phyloP scores from a whole-genome alignment of 139 green algal species.

The Haematococcus lacustris region DNA sequence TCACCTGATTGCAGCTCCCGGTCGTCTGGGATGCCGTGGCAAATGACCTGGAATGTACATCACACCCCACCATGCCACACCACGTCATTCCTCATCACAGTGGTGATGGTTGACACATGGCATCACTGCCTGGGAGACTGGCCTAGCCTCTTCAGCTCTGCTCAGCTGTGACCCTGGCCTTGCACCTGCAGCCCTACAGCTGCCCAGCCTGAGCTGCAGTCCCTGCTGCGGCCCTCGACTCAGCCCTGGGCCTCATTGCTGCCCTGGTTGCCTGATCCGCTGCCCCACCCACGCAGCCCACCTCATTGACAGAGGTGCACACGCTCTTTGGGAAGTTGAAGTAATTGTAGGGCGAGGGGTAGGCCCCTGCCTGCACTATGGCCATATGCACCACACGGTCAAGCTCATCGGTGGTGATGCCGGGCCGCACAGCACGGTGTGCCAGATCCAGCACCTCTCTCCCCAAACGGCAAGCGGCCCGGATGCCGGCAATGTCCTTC shows the following conservation, averaged over 20 bases:
- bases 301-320: slow-evolving; percentile 96
- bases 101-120: no score
- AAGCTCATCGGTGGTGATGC: slow-evolving; percentile 76
- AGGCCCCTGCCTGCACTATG: slow-evolving; percentile 68
- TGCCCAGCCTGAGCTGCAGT: no score
- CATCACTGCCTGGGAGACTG: no score
- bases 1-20: slow-evolving; percentile 84
- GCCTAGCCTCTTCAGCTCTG: no score
- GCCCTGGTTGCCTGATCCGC: no score
- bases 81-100: not conserved
- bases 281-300: no score
- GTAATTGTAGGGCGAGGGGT: slow-evolving; percentile 90
- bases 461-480: slow-evolving; percentile 51
- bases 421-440: slow-evolving; percentile 57
- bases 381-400: slow-evolving; percentile 86
- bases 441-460: slow-evolving; percentile 73
- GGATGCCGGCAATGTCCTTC: slow-evolving; percentile 66
- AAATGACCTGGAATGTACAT: slow-evolving; percentile 74
- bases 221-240: no score
- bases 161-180: no score
- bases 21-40: slow-evolving; percentile 94
- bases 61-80: no score
- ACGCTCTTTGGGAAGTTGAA: slow-evolving; percentile 93
- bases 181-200: no score
- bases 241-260: no score